Evolutionary conservation across 106 monocot species (phyloP), one percentile per base, ranked within the genome.

Genomic region (Allium sativum): DNA sequence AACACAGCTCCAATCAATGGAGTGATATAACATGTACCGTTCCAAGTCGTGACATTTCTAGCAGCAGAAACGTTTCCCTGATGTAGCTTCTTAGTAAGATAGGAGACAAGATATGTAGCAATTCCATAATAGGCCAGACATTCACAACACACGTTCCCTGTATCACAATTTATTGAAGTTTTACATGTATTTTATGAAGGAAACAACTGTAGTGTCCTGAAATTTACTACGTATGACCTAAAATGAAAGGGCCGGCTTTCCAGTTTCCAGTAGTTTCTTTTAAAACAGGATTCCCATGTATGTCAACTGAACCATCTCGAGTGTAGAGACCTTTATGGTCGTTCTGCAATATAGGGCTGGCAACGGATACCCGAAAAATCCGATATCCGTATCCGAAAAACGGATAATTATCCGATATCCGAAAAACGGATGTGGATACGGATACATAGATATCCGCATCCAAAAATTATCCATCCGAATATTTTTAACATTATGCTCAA

Each of bases 101-200:
- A 95, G 62, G 84, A 76, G 19, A 87, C 87, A 58, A 95, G 81
- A 53, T 95, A 90, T 45, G 73, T 77, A 14, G 84, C 53, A 44
- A 95, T 95, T 50, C 95, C 95, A 73, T 86, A 95, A 51, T 84
- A 95, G 3, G 90, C 95, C 51, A 95, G 63, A 21, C 95, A 78
- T 44, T 95, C 95, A 62, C 95, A 95, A 31, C 79, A 90, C 58
- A 86, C 95, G 42, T 52, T 90, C 42, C 95, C 90, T 94, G 44
- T 46, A 58, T 13, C 13, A 13, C 10, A 31, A 31, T 31, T 31
- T 31, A 31, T 31, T 31, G 5, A 31, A 31, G 31, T 2, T 31
- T 31, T 31, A 31, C 5, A 31, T n/a, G 16, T 17, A 48, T 13
- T 31, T n/a, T 31, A 31, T 31, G 5, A 31, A 31, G 31, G 31